Conservation (phyloP, 345 rosid genomes). For the Arabidopsis arenosa region DNA sequence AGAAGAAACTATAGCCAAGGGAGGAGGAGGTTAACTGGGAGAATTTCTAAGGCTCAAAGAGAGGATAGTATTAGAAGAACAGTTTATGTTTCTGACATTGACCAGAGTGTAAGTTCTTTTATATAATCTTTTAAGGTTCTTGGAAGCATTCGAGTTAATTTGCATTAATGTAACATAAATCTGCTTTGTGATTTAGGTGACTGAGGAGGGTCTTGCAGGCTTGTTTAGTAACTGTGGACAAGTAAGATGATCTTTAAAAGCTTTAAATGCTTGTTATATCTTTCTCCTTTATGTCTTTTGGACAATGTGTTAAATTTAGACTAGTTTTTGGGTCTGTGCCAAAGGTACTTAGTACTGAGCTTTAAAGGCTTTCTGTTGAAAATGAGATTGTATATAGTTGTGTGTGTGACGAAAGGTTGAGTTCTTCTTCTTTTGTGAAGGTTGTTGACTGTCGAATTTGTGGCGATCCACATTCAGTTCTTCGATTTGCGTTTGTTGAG, state of each 20-base stretch:
- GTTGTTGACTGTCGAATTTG: slow-evolving; percentile 96
- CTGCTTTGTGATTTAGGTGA: slow-evolving; percentile 57
- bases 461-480: slow-evolving; percentile 94
- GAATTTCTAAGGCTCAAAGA: slow-evolving; percentile 53
- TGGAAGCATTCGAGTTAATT: neutral
- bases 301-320: slow-evolving; percentile 3
- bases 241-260: slow-evolving; percentile 50
- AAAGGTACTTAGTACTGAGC: neutral
- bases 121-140: neutral
- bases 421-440: slow-evolving; percentile 53
- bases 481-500: slow-evolving; percentile 94
- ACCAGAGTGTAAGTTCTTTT: slow-evolving; percentile 47
- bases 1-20: slow-evolving; percentile 67
- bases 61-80: slow-evolving; percentile 64
- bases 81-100: slow-evolving; percentile 51
- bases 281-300: neutral
- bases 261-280: neutral
- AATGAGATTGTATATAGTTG: neutral
- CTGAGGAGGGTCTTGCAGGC: slow-evolving; percentile 89
- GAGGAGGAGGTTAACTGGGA: slow-evolving; percentile 67
- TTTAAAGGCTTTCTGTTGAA: slow-evolving; percentile 5
- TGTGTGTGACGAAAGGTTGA: slow-evolving; percentile 21
- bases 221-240: slow-evolving; percentile 80
- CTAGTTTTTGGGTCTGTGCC: neutral
- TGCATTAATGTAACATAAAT: neutral